Evolutionary conservation across 371 early-diverging fungal genomes (phyloP), one percentile per base, ranked within the genome.

Genomic region (Mucor indicus): DNA sequence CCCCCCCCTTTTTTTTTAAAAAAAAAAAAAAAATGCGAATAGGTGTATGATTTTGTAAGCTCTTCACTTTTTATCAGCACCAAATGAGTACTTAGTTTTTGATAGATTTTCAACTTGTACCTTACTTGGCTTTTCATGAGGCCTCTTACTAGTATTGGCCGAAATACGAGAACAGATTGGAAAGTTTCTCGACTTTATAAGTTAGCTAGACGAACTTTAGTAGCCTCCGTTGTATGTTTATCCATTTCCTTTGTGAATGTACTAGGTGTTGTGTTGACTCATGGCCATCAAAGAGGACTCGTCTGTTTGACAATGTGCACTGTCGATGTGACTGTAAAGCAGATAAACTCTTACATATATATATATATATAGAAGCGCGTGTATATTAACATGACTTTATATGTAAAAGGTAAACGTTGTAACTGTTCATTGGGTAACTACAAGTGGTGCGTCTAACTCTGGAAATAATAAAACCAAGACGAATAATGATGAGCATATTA

Each of bases 401-500:
- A 45, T 55, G 29, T 38, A 55, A 30, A 16, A 72, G 69, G 60
- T 78, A 17, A 81, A 81, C 29, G 78, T 79, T 23, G 64, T 79
- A 20, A 67, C 76, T 22, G 73, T 81, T 21, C 81, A 81, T 44
- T 80, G 80, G 80, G 80, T 77, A 70, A 62, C 62, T 4, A 49
- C 52, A 19, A 53, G 24, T 35, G 46, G 38, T 30, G 21, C 42
- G 7, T 57, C 54, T 21, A 35, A 38, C n/a, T 44, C 27, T 23
- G 44, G 43, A 15, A 46, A 53, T 17, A 44, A 46, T 36, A 38
- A 53, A 48, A 58, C 53, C 7, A 58, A 44, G 23, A 21, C 27
- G 15, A 17, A 47, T 7, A 33, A 48, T 15, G 59, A 58, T 15
- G 59, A 58, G 8, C 59, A 48, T 31, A 17, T 48, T 15, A 58